phyloP scores from a whole-genome alignment of 2,329 filamentous ascomycete species.

The Fusarium sp. region DNA sequence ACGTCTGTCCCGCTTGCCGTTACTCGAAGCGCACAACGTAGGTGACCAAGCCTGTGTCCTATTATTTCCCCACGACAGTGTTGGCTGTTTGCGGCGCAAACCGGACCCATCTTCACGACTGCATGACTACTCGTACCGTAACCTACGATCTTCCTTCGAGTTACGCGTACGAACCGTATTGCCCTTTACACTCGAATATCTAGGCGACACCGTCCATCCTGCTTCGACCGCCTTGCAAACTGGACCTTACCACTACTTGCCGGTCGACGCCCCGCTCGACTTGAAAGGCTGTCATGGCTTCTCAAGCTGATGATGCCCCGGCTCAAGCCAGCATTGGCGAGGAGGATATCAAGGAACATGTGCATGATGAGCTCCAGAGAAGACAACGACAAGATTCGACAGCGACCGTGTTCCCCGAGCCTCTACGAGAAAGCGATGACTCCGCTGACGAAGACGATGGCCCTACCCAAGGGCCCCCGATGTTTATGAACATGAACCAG shows the following conservation, averaged over 20 bases:
- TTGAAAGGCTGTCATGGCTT: conserved; percentile 36
- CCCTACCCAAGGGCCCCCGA: conserved; percentile 60
- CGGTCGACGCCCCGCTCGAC: conserved; percentile 26
- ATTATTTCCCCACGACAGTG: conserved; percentile 33
- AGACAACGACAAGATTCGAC: conserved; percentile 57
- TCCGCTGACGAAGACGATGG: conserved; percentile 63
- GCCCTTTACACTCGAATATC: not conserved
- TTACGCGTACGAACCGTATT: not conserved
- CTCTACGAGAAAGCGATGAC: conserved; percentile 64
- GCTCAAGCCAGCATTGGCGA: conserved; percentile 48
- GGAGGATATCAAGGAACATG: conserved; percentile 56
- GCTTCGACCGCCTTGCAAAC: not conserved
- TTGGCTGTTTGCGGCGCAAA: conserved; percentile 41
- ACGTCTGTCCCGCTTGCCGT: not conserved
- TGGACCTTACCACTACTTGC: conserved; percentile 4
- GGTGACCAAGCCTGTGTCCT: conserved; percentile 27
- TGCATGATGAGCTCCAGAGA: conserved; percentile 62
- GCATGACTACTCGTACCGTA: conserved; percentile 17
- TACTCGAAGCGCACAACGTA: conserved; percentile 15
- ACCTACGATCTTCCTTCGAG: conserved; percentile 4
- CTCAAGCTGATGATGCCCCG: conserved; percentile 38
- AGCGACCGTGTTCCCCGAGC: conserved; percentile 63
- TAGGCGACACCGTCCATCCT: not conserved
- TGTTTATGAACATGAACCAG: conserved; percentile 86
- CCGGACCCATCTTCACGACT: conserved; percentile 31